Conservation (phyloP, 345 rosid species). For the Populus deltoides region DNA sequence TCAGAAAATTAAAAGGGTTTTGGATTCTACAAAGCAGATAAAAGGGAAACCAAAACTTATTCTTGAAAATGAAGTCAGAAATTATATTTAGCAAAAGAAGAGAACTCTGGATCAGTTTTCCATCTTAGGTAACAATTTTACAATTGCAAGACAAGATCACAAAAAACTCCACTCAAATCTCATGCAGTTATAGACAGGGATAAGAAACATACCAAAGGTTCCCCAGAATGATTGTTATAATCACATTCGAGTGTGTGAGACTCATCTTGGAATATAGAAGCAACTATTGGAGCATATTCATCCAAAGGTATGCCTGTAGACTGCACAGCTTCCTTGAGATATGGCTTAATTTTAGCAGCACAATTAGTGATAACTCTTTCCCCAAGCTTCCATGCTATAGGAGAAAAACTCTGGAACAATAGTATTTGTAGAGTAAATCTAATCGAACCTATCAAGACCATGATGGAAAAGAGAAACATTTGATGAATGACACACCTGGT, state of each 20-base stretch:
- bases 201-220: constrained; percentile 47
- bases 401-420: constrained; percentile 44
- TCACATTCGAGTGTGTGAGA: constrained; percentile 16
- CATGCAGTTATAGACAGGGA: not conserved
- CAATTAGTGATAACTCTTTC: constrained; percentile 57
- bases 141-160: not conserved
- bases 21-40: not conserved
- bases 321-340: constrained; percentile 50
- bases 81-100: constrained; percentile 1
- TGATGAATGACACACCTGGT: constrained; percentile 45
- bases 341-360: constrained; percentile 52
- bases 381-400: constrained; percentile 50
- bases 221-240: constrained; percentile 25
- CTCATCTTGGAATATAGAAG: constrained; percentile 44
- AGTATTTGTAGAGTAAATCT: constrained; percentile 6
- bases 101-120: not conserved
- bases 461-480: not conserved
- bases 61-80: not conserved
- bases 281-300: constrained; percentile 55
- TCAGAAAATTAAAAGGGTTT: not conserved
- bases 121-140: not conserved
- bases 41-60: not conserved
- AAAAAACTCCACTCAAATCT: not conserved
- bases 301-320: constrained; percentile 42
- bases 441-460: not conserved